phyloP scores from a whole-genome alignment of 352 stramenopile genomes.

The Globisporangium lucens region DNA sequence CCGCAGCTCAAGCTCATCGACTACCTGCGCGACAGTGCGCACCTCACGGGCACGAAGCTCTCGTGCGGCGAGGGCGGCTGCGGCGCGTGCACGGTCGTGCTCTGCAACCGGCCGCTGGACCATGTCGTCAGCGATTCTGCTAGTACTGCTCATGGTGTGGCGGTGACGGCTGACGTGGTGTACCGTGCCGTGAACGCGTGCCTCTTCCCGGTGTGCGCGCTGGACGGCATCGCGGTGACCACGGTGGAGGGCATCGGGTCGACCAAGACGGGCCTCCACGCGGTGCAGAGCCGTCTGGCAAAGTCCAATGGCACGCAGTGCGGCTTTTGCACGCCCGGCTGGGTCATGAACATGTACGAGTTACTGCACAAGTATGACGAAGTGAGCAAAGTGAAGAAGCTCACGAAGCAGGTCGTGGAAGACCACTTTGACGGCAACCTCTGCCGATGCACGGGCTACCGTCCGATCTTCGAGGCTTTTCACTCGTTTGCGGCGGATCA shows the following conservation, averaged over 20 bases:
- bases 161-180: not conserved
- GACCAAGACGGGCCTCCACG: conserved; percentile 50
- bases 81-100: conserved; percentile 94
- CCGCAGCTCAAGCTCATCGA: conserved; percentile 79
- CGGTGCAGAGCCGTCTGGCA: conserved; percentile 84
- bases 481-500: conserved; percentile 15
- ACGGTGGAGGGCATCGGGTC: conserved; percentile 79
- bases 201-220: conserved; percentile 73
- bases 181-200: conserved; percentile 87
- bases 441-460: conserved; percentile 92
- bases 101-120: conserved; percentile 43
- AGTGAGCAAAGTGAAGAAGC: conserved; percentile 35
- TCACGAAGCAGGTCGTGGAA: conserved; percentile 85
- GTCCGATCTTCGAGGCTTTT: conserved; percentile 54
- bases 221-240: conserved; percentile 82
- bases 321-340: conserved; percentile 89
- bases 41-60: conserved; percentile 84
- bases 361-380: conserved; percentile 73
- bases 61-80: conserved; percentile 95
- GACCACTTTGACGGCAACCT: conserved; percentile 95
- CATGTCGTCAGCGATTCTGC: not conserved
- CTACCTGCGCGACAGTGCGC: conserved; percentile 68
- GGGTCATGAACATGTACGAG: conserved; percentile 80
- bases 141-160: not conserved
- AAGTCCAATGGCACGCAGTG: conserved; percentile 94